Base-by-base conservation (phyloP, 306 rosid species). In the Cyamopsis tetragonoloba region DNA sequence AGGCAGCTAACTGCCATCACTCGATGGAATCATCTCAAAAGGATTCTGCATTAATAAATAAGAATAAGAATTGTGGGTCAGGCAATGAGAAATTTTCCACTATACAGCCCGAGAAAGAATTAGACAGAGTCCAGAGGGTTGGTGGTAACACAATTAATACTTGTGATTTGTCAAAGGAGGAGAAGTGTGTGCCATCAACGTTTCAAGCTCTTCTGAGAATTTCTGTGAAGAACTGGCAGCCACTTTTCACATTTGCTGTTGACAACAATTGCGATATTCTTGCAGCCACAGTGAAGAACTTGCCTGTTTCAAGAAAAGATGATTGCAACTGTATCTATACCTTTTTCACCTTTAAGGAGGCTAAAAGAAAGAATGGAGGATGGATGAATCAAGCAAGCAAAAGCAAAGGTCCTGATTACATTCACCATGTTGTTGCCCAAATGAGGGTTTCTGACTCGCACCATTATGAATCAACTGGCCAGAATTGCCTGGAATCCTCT, bases 221-320 rank as follows among this genome's bases (percentile, higher is more conserved):
- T 71, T 77, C 87, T 15, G 68, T 82, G 69, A 95, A 95, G 82
- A 95, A 86, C 83, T 92, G 95, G 28, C 82, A 79, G 63, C 97
- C 99, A 66, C 79, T 85, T 76, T 83, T 86, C 69, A 90, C 96
- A 66, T 95, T 95, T 86, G 95, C 97, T 6, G 90, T 85, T 64
- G 84, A 87, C 62, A 95, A 88, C 55, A 84, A 82, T 63, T 65
- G 77, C 68, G 76, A 87, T 61, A 81, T 95, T 68, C 92, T 95
- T 32, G 97, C 92, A 11, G 99, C 97, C 74, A 89, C 96, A 3
- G 77, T 81, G 79, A 89, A 86, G 83, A 83, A 76, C 86, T 70
- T 85, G 64, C 59, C 80, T 72, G 71, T 80, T 70, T 69, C 80
- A 13, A 65, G 66, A 64, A 79, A 81, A 47, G 86, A 79, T 32